Conservation (phyloP, 2,329 filamentous ascomycete genomes). For the Ceratocystis lukuohia region DNA sequence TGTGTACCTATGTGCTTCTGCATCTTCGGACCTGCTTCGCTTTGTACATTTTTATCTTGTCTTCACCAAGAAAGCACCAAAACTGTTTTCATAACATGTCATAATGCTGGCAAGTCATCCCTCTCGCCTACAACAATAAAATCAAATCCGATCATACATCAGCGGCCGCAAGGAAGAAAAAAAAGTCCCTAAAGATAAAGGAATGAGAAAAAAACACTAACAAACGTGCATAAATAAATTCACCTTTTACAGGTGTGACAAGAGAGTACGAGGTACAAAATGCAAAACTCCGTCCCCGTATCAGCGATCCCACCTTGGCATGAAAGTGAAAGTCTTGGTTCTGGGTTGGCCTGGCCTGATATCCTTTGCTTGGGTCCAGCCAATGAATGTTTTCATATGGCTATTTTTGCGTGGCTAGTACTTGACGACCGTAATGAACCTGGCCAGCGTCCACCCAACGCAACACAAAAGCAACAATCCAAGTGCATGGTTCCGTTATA, state of each 20-base stretch:
- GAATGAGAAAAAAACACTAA: background rate
- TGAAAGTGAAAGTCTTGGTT: background rate
- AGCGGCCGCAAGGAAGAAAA: background rate
- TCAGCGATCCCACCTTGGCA: background rate
- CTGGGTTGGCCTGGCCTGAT: background rate
- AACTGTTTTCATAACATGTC: too few relatives aligned
- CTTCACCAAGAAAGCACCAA: background rate
- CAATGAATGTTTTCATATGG: background rate
- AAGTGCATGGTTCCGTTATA: constrained; percentile 13
- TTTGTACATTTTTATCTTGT: background rate
- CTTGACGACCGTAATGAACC: background rate
- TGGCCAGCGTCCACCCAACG: background rate
- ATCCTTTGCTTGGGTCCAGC: too few relatives aligned
- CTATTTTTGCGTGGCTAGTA: background rate
- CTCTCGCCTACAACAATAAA: too few relatives aligned
- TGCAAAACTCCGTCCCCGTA: constrained; percentile 5
- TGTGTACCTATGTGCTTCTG: background rate
- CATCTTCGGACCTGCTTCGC: background rate
- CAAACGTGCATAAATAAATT: background rate
- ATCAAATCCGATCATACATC: too few relatives aligned
- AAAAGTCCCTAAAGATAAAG: background rate
- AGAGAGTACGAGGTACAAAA: background rate
- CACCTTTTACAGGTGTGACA: background rate
- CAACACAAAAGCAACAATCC: background rate
- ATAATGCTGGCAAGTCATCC: too few relatives aligned